phyloP scores from a whole-genome alignment of 352 stramenopile genomes.

The Pythium apleroticum region DNA sequence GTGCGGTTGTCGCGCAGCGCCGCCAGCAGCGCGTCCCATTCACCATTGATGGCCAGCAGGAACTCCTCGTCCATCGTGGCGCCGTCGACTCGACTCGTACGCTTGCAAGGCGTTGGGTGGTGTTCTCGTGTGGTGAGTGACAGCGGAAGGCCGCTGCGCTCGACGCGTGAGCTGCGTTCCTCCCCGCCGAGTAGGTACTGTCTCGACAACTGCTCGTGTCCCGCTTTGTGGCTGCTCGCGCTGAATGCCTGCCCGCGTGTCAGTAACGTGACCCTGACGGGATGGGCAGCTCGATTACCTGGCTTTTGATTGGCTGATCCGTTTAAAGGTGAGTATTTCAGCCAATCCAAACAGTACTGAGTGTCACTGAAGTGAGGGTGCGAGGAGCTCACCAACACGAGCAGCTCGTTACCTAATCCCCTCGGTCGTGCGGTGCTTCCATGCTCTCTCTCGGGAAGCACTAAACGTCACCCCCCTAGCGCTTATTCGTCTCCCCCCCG shows the following conservation, averaged over 20 bases:
- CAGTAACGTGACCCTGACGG: neutral
- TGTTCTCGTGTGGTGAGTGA: neutral
- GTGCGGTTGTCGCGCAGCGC: conserved; percentile 62
- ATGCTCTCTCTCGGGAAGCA: too few relatives aligned
- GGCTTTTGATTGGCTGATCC: neutral
- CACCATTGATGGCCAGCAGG: conserved; percentile 75
- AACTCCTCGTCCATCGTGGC: conserved; percentile 68
- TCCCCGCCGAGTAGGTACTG: neutral
- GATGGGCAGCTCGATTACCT: neutral
- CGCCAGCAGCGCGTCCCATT: conserved; percentile 71
- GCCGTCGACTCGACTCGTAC: neutral
- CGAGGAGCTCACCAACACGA: conserved; percentile 3
- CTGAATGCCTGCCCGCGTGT: conserved; percentile 7
- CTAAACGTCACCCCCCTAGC: too few relatives aligned
- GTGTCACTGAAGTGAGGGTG: conserved; percentile 4
- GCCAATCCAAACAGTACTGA: neutral
- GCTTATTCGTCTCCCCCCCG: too few relatives aligned
- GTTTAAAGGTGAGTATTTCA: neutral
- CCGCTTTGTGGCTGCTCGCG: conserved; percentile 1
- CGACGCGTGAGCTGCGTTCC: neutral
- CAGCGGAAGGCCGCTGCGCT: neutral
- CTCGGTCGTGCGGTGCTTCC: neutral
- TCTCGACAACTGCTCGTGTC: conserved; percentile 5
- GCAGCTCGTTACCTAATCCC: neutral
- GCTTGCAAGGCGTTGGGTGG: neutral